These are phyloP conservation scores for Entelexis sorbosivorans DNA, from an alignment of 1,139 yeast species.

Conservation along the genomic window DNA sequence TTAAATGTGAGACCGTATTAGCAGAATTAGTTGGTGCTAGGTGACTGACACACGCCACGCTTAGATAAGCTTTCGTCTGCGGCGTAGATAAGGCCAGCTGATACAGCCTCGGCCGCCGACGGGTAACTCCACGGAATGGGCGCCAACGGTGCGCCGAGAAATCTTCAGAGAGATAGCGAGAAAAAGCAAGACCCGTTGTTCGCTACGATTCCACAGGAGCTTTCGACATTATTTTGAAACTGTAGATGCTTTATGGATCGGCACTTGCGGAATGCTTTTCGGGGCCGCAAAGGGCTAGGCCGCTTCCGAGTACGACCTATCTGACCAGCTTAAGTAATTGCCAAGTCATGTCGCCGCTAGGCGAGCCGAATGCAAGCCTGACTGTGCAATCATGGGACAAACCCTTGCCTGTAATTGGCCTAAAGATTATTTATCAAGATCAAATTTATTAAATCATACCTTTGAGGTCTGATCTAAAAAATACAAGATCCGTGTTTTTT, in stretches of 20 bases:
- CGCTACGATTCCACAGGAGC: too few relatives aligned
- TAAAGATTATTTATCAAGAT: background rate
- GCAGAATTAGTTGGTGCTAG: too few relatives aligned
- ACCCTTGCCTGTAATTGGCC: background rate
- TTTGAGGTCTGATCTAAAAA: background rate
- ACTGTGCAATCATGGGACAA: background rate
- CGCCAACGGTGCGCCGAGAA: background rate
- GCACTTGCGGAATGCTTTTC: too few relatives aligned
- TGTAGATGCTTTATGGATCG: too few relatives aligned
- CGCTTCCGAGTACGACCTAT: too few relatives aligned
- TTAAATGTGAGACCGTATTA: too few relatives aligned
- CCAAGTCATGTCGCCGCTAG: background rate
- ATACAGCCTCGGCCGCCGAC: background rate
- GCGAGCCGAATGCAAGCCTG: background rate
- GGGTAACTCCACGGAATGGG: background rate
- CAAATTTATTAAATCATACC: background rate
- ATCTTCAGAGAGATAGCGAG: background rate
- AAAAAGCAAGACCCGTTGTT: too few relatives aligned
- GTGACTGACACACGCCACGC: background rate
- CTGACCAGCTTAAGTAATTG: conserved; percentile 13
- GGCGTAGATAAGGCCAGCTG: background rate
- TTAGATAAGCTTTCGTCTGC: background rate
- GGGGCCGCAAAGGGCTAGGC: too few relatives aligned
- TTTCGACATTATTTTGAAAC: too few relatives aligned
- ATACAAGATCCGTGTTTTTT: background rate